A percentile compares a stretch with the other conserved stretches of the same genome.
Evolutionary conservation across 2,329 filamentous ascomycete genomes (phyloP).

Genomic region (Pseudogymnoascus sp.): DNA sequence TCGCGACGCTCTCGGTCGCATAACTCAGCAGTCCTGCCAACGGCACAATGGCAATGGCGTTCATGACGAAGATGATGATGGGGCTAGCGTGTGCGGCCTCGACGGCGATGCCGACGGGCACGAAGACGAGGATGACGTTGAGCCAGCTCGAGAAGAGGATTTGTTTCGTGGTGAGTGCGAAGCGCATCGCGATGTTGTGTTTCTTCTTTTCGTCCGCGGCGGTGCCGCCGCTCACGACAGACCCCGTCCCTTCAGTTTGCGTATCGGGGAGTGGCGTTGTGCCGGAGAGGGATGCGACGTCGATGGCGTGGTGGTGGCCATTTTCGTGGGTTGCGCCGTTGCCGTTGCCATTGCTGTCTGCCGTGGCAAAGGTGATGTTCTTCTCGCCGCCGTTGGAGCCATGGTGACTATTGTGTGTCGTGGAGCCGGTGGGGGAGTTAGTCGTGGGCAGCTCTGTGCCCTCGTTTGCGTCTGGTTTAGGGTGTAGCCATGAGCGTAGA

Average conservation of each 20-base stretch:
- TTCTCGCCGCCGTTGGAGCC: neutral
- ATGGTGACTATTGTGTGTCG: neutral
- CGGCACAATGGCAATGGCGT: slow-evolving; percentile 67
- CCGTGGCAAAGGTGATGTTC: neutral
- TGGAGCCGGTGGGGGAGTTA: neutral
- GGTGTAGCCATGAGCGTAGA: slow-evolving; percentile 2
- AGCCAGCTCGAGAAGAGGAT: slow-evolving; percentile 67
- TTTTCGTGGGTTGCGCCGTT: neutral
- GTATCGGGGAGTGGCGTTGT: neutral
- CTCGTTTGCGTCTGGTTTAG: neutral
- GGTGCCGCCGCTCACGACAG: slow-evolving; percentile 39
- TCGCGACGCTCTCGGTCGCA: slow-evolving; percentile 68
- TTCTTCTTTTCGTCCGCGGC: slow-evolving; percentile 24
- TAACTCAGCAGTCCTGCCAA: slow-evolving; percentile 63
- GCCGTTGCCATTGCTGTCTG: neutral
- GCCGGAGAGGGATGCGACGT: neutral
- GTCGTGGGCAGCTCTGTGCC: slow-evolving; percentile 1
- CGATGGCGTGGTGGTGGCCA: neutral
- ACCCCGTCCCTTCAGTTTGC: slow-evolving; percentile 42
- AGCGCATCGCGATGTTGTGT: slow-evolving; percentile 22
- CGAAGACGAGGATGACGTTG: slow-evolving; percentile 69
- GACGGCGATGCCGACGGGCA: slow-evolving; percentile 66
- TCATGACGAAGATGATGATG: slow-evolving; percentile 62
- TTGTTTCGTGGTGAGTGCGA: slow-evolving; percentile 38
- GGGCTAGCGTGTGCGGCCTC: slow-evolving; percentile 46